Conservation (phyloP, 1,284 basidiomycete genomes). For the Mycena citricolor region DNA sequence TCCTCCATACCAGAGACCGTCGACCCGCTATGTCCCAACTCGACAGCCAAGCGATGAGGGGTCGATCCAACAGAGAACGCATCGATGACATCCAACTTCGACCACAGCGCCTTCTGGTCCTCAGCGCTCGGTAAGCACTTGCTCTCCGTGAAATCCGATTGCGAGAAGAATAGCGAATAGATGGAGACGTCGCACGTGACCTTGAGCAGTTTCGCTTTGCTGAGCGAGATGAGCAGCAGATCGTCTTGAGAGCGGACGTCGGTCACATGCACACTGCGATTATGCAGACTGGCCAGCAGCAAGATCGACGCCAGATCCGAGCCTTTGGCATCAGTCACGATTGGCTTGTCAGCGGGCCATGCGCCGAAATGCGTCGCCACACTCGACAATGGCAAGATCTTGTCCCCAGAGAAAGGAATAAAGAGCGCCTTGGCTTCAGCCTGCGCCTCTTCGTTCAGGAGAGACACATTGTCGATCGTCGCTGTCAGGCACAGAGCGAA, state of each 20-base stretch:
- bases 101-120: slow-evolving; percentile 89
- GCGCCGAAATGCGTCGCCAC: slow-evolving; percentile 87
- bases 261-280: slow-evolving; percentile 90
- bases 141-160: slow-evolving; percentile 70
- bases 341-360: slow-evolving; percentile 91
- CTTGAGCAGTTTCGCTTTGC: slow-evolving; percentile 91
- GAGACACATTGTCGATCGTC: slow-evolving; percentile 63
- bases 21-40: slow-evolving; percentile 66
- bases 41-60: slow-evolving; percentile 77
- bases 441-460: slow-evolving; percentile 73
- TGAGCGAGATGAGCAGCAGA: slow-evolving; percentile 87
- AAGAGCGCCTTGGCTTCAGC: slow-evolving; percentile 83
- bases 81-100: slow-evolving; percentile 83
- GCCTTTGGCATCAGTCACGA: slow-evolving; percentile 91
- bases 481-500: slow-evolving; percentile 84
- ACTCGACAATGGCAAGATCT: slow-evolving; percentile 50
- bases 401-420: slow-evolving; percentile 72
- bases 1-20: slow-evolving; percentile 86
- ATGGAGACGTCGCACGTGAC: slow-evolving; percentile 97
- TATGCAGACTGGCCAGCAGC: slow-evolving; percentile 89
- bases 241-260: slow-evolving; percentile 90
- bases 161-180: slow-evolving; percentile 89
- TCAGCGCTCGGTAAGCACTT: slow-evolving; percentile 71
- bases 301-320: slow-evolving; percentile 93
- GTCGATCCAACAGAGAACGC: slow-evolving; percentile 87